phyloP scores from a whole-genome alignment of 768 basidiomycete genomes.

The Rhodotorula graminis region DNA sequence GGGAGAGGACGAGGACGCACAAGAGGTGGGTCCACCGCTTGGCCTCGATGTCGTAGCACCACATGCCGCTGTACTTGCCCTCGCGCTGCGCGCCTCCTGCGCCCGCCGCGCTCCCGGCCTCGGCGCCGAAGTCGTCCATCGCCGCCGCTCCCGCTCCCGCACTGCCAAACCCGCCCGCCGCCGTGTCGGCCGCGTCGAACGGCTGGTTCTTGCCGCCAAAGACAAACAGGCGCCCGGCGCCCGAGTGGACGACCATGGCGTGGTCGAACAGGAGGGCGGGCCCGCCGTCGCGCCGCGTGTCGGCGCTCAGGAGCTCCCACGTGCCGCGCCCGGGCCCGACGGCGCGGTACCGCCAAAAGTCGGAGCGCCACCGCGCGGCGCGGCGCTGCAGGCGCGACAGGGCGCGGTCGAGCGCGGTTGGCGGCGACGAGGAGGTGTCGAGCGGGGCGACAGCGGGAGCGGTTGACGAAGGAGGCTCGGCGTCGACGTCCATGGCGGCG shows the following conservation, averaged over 20 bases:
- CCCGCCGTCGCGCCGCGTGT: conserved; percentile 31
- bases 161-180: not conserved
- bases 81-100: not conserved
- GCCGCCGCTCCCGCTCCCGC: too few species aligned
- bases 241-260: conserved; percentile 23
- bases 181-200: not conserved
- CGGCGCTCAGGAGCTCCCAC: conserved; percentile 34
- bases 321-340: conserved; percentile 17
- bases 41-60: conserved; percentile 12
- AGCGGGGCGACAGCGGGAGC: too few species aligned
- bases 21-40: conserved; percentile 24
- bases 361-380: not conserved
- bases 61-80: conserved; percentile 26
- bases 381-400: not conserved
- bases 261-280: conserved; percentile 37
- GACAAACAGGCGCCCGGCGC: conserved; percentile 21
- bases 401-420: not conserved
- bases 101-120: not conserved
- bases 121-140: not conserved
- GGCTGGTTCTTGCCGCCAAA: conserved; percentile 39
- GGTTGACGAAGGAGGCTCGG: too few species aligned
- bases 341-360: conserved; percentile 36
- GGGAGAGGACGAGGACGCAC: too few species aligned
- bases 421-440: too few species aligned
- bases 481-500: not conserved